Base-by-base conservation (phyloP, 805 yeast species). In the Candida chilensis region DNA sequence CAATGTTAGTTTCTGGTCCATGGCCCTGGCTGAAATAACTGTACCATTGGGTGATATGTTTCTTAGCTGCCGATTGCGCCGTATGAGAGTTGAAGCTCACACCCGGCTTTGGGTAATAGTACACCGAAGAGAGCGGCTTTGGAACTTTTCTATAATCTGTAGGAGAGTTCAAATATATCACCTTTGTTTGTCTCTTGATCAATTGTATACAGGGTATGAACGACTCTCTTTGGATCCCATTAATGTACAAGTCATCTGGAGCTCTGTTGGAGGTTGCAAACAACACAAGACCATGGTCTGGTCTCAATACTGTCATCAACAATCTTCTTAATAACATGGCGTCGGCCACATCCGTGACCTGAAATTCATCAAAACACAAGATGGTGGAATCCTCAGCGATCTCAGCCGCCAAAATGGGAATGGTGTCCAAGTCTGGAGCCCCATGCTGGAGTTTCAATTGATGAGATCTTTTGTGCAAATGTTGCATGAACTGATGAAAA, bases 271-370 rank as follows among this genome's bases (percentile, higher is more conserved):
- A 86, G 2, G 98, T 92, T 17, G 95, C 88, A 61, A 92, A 88
- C 7, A 92, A 57, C 2, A 88, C 77, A 15, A 88, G 78, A 1
- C 97, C 97, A 45, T 81, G 80, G 31, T 78, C 72, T 1, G 78
- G 73, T 27, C 80, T 71, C 33, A 88, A 56, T n/a, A 84, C 64
- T 22, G 74, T 54, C 44, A 74, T 71, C 24, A 85, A 47, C 24
- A 88, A 59, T 30, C 96, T 65, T 38, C 98, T 72, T 26, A 92
- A 64, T 20, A 92, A 65, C 97, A 92, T 92, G 2, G 98, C 98
- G 54, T 92, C 98, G 0, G 97, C 98, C 18, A 92, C 96, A 52
- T 92, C 98, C 1, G 95, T 86, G 26, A 92, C 98, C 56, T 92
- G 97, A 49, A 92, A 90, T 57, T 92, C 98, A 57, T 92, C 98